phyloP scores from a whole-genome alignment of 768 basidiomycete species.

The Leccinum variicolor region DNA sequence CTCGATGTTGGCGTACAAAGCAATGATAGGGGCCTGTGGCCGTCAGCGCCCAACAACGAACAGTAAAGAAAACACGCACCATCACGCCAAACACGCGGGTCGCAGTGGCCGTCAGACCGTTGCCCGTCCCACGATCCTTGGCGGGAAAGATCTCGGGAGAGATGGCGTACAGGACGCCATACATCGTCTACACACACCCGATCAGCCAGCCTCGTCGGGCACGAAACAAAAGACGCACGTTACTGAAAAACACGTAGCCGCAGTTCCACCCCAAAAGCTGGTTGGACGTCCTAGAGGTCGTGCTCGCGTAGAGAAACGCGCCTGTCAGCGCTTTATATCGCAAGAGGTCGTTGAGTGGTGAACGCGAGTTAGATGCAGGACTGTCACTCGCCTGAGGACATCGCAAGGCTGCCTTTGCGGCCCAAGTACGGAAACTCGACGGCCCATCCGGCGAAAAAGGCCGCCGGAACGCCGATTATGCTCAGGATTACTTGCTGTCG shows the following conservation, averaged over 20 bases:
- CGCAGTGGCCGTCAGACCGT: constrained; percentile 58
- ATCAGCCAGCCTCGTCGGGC: background rate
- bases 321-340: constrained; percentile 65
- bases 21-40: constrained; percentile 53
- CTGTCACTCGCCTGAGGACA: constrained; percentile 54
- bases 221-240: constrained; percentile 35
- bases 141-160: constrained; percentile 71
- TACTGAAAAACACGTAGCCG: constrained; percentile 60
- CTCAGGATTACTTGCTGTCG: constrained; percentile 59
- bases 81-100: constrained; percentile 67
- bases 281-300: constrained; percentile 65
- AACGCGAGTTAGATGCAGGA: constrained; percentile 10
- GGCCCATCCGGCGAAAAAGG: constrained; percentile 66
- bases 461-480: constrained; percentile 65
- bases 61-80: constrained; percentile 30
- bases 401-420: constrained; percentile 60
- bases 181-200: constrained; percentile 62
- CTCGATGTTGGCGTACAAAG: constrained; percentile 59
- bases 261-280: constrained; percentile 79
- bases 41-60: too few relatives aligned
- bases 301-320: constrained; percentile 68
- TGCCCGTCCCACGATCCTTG: constrained; percentile 71
- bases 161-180: constrained; percentile 71
- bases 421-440: constrained; percentile 66
- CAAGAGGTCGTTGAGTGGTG: constrained; percentile 44